Evolutionary conservation across 2,329 filamentous ascomycete species (phyloP).

Genomic region (Sphaerulina vaccinii): DNA sequence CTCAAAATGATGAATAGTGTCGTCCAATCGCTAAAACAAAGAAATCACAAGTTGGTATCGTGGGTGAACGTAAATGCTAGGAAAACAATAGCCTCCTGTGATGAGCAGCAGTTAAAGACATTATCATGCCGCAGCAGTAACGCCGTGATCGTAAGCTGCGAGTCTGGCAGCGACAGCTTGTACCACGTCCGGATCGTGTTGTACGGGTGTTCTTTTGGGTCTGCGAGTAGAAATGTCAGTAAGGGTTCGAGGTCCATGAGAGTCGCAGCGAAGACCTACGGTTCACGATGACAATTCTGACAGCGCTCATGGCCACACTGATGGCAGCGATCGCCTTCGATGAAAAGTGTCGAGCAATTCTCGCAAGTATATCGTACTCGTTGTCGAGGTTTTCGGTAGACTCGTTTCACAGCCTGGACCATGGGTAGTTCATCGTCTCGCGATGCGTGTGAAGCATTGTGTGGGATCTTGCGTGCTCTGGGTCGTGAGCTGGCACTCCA

Average conservation of each 20-base stretch:
- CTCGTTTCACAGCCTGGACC: conserved; percentile 34
- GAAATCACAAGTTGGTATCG: conserved; percentile 4
- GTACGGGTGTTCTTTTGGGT: conserved; percentile 18
- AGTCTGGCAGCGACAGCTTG: conserved; percentile 24
- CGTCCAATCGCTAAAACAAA: too few species aligned
- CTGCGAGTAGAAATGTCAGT: conserved; percentile 12
- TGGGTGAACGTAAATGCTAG: not conserved
- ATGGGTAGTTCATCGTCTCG: conserved; percentile 34
- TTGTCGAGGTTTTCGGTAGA: conserved; percentile 47
- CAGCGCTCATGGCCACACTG: conserved; percentile 18
- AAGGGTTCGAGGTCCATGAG: not conserved
- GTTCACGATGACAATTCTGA: conserved; percentile 54
- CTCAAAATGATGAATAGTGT: too few species aligned
- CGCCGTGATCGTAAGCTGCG: conserved; percentile 18
- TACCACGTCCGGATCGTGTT: conserved; percentile 25
- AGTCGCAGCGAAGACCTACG: conserved; percentile 38
- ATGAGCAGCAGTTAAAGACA: not conserved
- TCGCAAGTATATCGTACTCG: conserved; percentile 56
- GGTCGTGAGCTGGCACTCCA: conserved; percentile 62
- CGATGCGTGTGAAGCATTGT: not conserved
- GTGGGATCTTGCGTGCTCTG: not conserved
- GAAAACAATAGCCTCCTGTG: not conserved
- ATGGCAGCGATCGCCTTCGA: conserved; percentile 59
- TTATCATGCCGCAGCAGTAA: conserved; percentile 10
- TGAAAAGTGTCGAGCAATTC: conserved; percentile 60